Base-by-base conservation (phyloP, 225 moss, liverwort and hornwort genomes). In the Bryum argenteum region DNA sequence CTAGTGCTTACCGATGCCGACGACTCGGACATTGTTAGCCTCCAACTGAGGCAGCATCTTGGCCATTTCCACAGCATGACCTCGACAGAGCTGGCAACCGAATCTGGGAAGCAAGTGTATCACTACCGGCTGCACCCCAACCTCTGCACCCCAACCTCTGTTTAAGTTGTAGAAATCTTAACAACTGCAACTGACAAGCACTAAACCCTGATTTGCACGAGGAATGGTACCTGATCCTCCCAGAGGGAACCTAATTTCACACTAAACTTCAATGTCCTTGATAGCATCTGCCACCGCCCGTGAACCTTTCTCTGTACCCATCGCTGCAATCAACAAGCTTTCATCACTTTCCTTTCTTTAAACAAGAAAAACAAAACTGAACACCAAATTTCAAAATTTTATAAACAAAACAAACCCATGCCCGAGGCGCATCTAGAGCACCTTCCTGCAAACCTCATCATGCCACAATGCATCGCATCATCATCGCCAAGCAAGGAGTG, bases 31-130 rank as follows among this genome's bases (percentile, higher is more conserved):
- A 18, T 87, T 84, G 8, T 81, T 86, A 13, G 86, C 87, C 73
- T 91, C 90, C 61, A 96, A 80, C 18, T 80, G 82, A 22, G 96
- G 89, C 11, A 91, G 72, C 63, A 93, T 90, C 58, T 91, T 79
- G 38, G 87, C 88, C 77, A 96, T 82, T 41, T 93, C 96, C 20
- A 81, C 79, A 5, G 90, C 80, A 8, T 89, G 86, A 20, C 90
- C 93, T 60, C 96, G 85, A 65, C 96, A 96, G 38, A 96, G 87
- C 60, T 79, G 84, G 71, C 96, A 96, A 19, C 96, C 96, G 45
- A 96, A 96, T 74, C 96, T 71, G 44, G 93, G 89, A 16, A 96
- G 96, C 69, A 96, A 60, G 67, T 96, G 91, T 39, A 96, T 75
- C 58, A 96, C 90, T 41, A 87, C 93, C 45, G 91, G 89, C 96